A percentile compares a stretch with the other conserved stretches of the same genome.
phyloP scores from a whole-genome alignment of 208 protist species.

The Leishmania turanica region DNA sequence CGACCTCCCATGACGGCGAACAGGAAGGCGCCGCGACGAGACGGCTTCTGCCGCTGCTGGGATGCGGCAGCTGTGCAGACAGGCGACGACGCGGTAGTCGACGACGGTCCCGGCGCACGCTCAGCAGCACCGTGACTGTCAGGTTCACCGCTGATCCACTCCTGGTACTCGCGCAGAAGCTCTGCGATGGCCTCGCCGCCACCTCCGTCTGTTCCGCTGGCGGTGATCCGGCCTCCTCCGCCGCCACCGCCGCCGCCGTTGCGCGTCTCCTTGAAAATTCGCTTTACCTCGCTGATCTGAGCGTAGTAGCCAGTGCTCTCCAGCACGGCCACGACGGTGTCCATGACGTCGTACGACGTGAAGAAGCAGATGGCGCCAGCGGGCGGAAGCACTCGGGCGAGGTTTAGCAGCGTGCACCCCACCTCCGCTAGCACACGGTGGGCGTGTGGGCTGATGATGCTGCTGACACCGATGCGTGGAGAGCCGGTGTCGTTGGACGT shows the following conservation, averaged over 20 bases:
- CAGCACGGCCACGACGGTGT: constrained; percentile 51
- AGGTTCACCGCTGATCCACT: constrained; percentile 40
- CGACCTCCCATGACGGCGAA: constrained; percentile 96
- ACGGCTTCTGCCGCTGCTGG: neutral
- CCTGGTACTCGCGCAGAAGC: constrained; percentile 62
- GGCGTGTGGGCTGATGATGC: constrained; percentile 4
- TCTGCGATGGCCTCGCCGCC: constrained; percentile 25
- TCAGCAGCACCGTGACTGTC: neutral
- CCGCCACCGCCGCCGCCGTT: neutral
- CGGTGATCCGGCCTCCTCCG: neutral
- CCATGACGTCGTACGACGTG: constrained; percentile 90
- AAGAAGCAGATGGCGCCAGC: constrained; percentile 96
- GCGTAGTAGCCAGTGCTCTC: constrained; percentile 46
- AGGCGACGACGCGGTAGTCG: neutral
- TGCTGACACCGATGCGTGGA: neutral
- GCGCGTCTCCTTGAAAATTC: constrained; percentile 84
- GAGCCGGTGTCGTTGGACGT: neutral
- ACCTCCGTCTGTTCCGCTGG: neutral
- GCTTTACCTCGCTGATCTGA: constrained; percentile 71
- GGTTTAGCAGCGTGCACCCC: constrained; percentile 82
- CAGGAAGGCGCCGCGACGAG: constrained; percentile 86
- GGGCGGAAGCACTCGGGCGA: constrained; percentile 84
- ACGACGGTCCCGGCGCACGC: too few species aligned
- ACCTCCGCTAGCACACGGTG: constrained; percentile 53
- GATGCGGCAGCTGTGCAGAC: neutral